These are phyloP conservation scores for Fusarium protoensiforme DNA, from an alignment of 2,329 filamentous ascomycete species.

Conservation along the genomic window DNA sequence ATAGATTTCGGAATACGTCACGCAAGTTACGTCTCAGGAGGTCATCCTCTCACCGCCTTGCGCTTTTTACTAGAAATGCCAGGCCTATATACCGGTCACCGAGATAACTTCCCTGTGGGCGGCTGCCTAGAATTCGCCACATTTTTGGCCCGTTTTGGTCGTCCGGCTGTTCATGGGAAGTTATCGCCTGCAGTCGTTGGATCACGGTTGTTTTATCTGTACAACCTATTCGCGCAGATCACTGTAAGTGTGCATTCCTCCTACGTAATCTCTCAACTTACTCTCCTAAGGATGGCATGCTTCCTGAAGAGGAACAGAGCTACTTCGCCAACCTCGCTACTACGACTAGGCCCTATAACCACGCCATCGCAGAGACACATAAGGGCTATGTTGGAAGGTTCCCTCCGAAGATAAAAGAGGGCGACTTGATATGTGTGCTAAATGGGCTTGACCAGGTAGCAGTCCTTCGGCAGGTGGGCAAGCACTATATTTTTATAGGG, in stretches of 20 bases:
- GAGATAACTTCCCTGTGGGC: not conserved
- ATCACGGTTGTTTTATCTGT: too few species aligned
- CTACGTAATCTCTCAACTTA: too few species aligned
- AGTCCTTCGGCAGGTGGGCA: not conserved
- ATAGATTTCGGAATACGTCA: not conserved
- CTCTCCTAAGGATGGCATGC: not conserved
- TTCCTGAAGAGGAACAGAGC: not conserved
- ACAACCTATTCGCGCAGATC: too few species aligned
- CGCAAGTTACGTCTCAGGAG: not conserved
- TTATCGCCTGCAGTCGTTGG: too few species aligned
- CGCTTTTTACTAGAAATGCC: not conserved
- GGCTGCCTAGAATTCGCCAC: too few species aligned
- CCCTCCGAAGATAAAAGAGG: not conserved
- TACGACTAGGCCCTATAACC: not conserved
- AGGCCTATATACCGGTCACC: not conserved
- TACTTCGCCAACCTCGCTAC: not conserved
- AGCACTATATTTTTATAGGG: not conserved
- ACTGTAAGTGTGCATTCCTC: too few species aligned
- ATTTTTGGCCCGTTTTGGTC: too few species aligned
- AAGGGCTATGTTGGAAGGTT: not conserved
- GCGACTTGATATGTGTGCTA: not conserved
- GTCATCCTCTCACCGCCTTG: not conserved
- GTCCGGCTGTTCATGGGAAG: too few species aligned
- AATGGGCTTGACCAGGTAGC: not conserved
- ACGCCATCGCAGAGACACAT: not conserved